Evolutionary conservation across 1,284 basidiomycete genomes (phyloP), one percentile per base, ranked within the genome.

Genomic region (Cronartium ribicola): DNA sequence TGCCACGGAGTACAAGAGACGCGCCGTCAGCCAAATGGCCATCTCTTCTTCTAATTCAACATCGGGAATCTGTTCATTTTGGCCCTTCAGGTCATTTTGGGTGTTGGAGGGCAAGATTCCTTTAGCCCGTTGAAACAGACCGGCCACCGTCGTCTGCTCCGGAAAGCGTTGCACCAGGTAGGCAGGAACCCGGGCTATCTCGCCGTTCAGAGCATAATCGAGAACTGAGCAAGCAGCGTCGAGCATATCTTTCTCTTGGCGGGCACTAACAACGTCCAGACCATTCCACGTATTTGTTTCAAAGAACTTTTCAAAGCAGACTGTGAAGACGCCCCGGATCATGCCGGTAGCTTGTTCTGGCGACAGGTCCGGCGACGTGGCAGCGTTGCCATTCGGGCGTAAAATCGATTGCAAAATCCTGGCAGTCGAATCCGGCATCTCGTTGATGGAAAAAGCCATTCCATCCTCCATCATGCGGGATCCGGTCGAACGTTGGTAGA

Each of bases 331-430:
- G 22, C 46, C 72, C 43, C 72, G 65, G 44, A 75, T 67, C 41
- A 75, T 61, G 46, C 64, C 72, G 43, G 72, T 75, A 46, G 72
- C 46, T 67, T 75, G 66, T 36, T 67, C 65, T 67, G 59, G 13
- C 36, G 63, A 44, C 29, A 67, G 59, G 13, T 55, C 48, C 17
- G 17, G 20, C 36, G 40, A 44, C 20, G 65, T 20, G 39, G 29
- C 39, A 22, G 71, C 59, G 20, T 55, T 48, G 37, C 22, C 55
- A 29, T 55, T 55, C n/a, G 51, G 29, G 29, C 51, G 51, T 36
- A 73, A 66, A n/a, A 73, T 73, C 4, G 71, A 73, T 51, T 66
- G 46, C 51, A 73, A 48, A 36, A 73, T 48, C 36, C 55, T 73
- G 13, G 71, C 71, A 39, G 71, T 73, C 37, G 71, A 73, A 22